Evolutionary conservation across 257 asterid genomes (phyloP).

Genomic region (Knoxia roxburghii): DNA sequence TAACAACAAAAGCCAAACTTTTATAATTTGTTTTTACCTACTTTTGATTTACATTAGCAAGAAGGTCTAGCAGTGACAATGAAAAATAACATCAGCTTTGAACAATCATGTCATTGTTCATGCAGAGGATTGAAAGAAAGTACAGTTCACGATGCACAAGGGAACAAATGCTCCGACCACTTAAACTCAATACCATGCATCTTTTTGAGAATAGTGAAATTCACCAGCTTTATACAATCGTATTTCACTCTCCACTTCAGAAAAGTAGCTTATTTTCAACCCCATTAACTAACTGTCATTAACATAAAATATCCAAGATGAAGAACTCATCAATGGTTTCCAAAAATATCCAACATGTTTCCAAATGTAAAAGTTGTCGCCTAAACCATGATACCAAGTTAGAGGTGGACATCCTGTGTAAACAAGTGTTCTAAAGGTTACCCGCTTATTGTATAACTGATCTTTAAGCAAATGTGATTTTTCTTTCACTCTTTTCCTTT

Average conservation of each 20-base stretch:
- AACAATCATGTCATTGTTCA: neutral
- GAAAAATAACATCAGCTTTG: neutral
- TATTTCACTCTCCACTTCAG: neutral
- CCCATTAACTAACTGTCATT: neutral
- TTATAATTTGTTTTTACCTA: neutral
- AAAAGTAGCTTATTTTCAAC: neutral
- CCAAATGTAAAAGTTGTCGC: neutral
- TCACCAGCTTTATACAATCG: neutral
- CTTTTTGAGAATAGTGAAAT: neutral
- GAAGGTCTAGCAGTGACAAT: neutral
- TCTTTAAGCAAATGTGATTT: slow-evolving; percentile 1
- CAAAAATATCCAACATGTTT: neutral
- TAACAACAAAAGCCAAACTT: neutral
- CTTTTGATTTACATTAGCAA: neutral
- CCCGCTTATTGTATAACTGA: neutral
- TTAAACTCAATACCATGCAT: neutral
- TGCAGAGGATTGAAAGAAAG: neutral
- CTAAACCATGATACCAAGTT: neutral
- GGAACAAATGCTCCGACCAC: neutral
- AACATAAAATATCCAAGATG: neutral
- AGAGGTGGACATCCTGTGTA: neutral
- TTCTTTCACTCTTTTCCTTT: no score
- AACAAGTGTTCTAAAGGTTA: no score
- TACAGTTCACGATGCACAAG: neutral
- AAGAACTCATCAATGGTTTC: neutral